phyloP scores from a whole-genome alignment of 768 basidiomycete species.

The Naganishia vishniacii region DNA sequence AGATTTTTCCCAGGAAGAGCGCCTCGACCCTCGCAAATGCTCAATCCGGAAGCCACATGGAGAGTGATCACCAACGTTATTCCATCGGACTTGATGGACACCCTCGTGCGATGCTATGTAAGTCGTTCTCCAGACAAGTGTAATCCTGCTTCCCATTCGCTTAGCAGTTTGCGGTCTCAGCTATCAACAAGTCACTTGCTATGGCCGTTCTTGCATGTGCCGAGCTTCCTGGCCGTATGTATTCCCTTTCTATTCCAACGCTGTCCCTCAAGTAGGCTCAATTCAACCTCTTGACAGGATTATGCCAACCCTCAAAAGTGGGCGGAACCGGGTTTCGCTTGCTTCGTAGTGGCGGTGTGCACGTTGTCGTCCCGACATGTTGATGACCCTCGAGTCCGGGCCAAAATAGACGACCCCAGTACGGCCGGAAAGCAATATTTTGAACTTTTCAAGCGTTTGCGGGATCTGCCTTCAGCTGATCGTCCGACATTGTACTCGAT shows the following conservation, averaged over 20 bases:
- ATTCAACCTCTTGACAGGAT: too few species aligned
- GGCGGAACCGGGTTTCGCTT: constrained; percentile 90
- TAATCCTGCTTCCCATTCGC: too few species aligned
- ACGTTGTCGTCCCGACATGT: constrained; percentile 87
- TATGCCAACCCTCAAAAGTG: constrained; percentile 91
- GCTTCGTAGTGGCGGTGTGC: constrained; percentile 87
- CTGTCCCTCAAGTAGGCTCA: too few species aligned
- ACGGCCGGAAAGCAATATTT: constrained; percentile 89
- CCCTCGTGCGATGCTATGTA: constrained; percentile 54
- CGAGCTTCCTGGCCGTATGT: constrained; percentile 69
- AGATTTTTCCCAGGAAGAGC: constrained; percentile 73
- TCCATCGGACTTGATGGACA: constrained; percentile 87
- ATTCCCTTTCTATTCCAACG: constrained; percentile 33
- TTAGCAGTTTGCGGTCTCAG: constrained; percentile 65
- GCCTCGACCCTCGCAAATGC: constrained; percentile 63
- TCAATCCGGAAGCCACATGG: constrained; percentile 81
- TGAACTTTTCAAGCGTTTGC: constrained; percentile 75
- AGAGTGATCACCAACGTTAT: constrained; percentile 78
- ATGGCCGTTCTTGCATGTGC: constrained; percentile 86
- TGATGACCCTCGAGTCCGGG: constrained; percentile 81
- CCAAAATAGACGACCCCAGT: constrained; percentile 73
- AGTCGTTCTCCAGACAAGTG: constrained; percentile 10
- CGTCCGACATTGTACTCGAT: constrained; percentile 85
- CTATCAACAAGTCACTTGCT: constrained; percentile 89
- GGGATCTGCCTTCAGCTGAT: constrained; percentile 83